Percentiles rank a stretch among this genome's conserved stretches.
phyloP scores from a whole-genome alignment of 1,284 basidiomycete genomes.

The Earliella scabrosa region DNA sequence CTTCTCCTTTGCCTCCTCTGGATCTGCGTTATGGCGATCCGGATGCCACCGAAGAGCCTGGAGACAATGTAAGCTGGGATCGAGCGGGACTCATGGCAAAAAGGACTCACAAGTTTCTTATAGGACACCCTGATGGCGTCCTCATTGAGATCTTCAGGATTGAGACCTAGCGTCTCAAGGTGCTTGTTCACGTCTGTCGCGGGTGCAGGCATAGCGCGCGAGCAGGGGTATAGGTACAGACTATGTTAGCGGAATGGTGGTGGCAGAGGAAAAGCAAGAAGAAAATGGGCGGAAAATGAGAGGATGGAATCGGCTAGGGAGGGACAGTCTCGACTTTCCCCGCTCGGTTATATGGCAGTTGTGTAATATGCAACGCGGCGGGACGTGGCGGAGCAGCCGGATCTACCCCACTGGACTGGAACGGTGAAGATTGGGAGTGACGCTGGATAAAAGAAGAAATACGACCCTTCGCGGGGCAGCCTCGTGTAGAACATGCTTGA shows the following conservation, averaged over 20 bases:
- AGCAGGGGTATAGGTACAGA: slow-evolving; percentile 19
- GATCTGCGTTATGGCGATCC: slow-evolving; percentile 70
- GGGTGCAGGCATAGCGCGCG: slow-evolving; percentile 19
- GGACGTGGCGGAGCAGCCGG: slow-evolving; percentile 22
- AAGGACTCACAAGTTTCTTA: slow-evolving; percentile 69
- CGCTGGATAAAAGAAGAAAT: slow-evolving; percentile 25
- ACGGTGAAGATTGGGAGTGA: slow-evolving; percentile 25
- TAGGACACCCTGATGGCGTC: slow-evolving; percentile 88
- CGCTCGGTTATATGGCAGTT: slow-evolving; percentile 29
- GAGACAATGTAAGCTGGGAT: slow-evolving; percentile 2
- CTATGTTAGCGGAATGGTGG: slow-evolving; percentile 5
- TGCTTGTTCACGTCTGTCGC: slow-evolving; percentile 32
- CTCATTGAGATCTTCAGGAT: slow-evolving; percentile 40
- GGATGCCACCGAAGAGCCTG: slow-evolving; percentile 93
- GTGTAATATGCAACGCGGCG: slow-evolving; percentile 33
- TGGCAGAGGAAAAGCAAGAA: background rate
- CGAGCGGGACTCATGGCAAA: slow-evolving; percentile 14
- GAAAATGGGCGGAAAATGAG: slow-evolving; percentile 19
- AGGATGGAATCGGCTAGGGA: slow-evolving; percentile 14
- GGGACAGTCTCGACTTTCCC: slow-evolving; percentile 17
- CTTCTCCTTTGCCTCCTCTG: slow-evolving; percentile 68
- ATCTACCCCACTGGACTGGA: slow-evolving; percentile 23
- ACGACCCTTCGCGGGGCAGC: slow-evolving; percentile 23
- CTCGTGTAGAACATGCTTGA: slow-evolving; percentile 32
- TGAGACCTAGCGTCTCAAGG: slow-evolving; percentile 34